Evolutionary conservation across 192 early-diverging fungal species (phyloP), one percentile per base, ranked within the genome.

Genomic region (Glomus cerebriforme): DNA sequence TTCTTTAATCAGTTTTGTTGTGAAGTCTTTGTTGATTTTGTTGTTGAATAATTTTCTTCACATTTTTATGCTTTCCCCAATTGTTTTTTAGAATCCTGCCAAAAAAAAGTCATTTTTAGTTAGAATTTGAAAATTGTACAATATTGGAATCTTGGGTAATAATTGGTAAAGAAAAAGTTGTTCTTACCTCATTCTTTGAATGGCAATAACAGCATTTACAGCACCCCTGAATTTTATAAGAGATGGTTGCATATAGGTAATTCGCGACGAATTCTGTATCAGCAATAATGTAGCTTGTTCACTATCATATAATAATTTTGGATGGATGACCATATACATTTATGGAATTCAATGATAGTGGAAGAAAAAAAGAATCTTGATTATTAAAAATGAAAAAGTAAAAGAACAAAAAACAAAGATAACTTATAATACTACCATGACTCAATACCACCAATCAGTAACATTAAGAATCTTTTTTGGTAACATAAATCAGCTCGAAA

Each of bases 171-270:
- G 9, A n/a, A 43, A 43, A 39, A 43, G 10, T 43, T 43, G 12
- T 43, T 43, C 27, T 63, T 77, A 77, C 76, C 39, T 64, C 76
- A 77, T 77, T 5, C 76, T 47, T 65, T 77, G 76, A 27, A 77
- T 45, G 1, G 76, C 76, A 26, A 77, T 65, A 19, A 77, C 27
- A 1, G 76, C 37, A 31, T 37, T 77, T 12, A 77, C 76, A 1
- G 31, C 76, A 32, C 76, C 45, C 2, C 29, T 32, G 24, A 77
- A 65, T 32, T 67, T 64, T 2, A 27, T 13, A 19, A 66, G 34
- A 19, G 60, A 75, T 13, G 45, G 7, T 47, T 54, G 49, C 5
- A 54, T 54, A 19, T 17, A 45, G 7, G 27, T 29, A 73, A 58
- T 17, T 29, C 27, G 37, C 8, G 43, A n/a, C 4, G 43, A 29